Base-by-base conservation (phyloP, 2,329 filamentous ascomycete genomes). In the Cladosporium halotolerans region DNA sequence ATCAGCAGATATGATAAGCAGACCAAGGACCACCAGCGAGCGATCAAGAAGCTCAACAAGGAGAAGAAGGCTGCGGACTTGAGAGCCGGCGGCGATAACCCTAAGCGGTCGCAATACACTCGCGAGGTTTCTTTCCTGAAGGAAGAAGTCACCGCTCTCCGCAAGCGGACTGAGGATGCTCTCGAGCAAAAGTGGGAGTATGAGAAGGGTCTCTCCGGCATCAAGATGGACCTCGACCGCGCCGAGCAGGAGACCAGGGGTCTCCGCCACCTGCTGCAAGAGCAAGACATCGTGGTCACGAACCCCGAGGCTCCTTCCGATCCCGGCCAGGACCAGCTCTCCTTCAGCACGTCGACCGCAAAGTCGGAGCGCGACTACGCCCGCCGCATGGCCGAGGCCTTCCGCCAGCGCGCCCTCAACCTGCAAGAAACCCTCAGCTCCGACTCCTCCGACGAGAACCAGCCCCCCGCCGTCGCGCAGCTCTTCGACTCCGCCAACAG, bases 171-270 rank as follows among this genome's bases (percentile, higher is more conserved):
- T 31, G 92, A 99, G 63, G 92, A 97, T 59, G 92, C 92, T 13
- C 79, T 97, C 11, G 89, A 96, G 66, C 88, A 95, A 65, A 97
- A 97, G 71, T 97, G 89, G 85, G 87, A 95, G 67, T 92, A 91
- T 57, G 92, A 96, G 72, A 95, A 95, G 72, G 89, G 89, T 14
- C 76, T 97, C 2, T 80, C 83, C 49, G 89, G 91, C 52, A 74
- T 97, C 53, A 95, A 96, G 74, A 96, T 96, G 87, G 92, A 97
- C 66, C 81, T 99, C 40, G 93, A 97, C 70, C 88, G 91, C 57
- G 91, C 93, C 23, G 89, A 96, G 70, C 88, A 93, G 68, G 93
- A 99, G 72, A 95, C 95, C 31, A 77, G 82, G 39, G 88, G 88
- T n/a, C 79, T 99, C 39, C 84, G 89, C 41, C 80, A 76, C 32